Percentiles rank a stretch among this genome's conserved stretches.
These are phyloP conservation scores for Chenopodium album DNA, from an alignment of 148 eudicot genomes.

Conservation along the genomic window DNA sequence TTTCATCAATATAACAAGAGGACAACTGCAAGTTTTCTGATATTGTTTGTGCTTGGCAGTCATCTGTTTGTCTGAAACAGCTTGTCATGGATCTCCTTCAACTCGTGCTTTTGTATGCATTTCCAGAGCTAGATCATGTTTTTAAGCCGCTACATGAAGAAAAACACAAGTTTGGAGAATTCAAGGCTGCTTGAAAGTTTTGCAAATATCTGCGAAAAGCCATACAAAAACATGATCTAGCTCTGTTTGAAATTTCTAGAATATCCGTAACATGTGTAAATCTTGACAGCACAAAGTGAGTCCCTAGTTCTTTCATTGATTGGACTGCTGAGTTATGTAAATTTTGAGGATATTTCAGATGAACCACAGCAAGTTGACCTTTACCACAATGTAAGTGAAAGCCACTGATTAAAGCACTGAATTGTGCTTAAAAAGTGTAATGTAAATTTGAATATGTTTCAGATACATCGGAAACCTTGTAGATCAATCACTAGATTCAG, in stretches of 20 bases:
- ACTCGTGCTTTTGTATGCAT: constrained; percentile 70
- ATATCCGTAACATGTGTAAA: not conserved
- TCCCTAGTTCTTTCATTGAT: constrained; percentile 3
- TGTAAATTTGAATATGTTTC: constrained; percentile 14
- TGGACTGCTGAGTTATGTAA: constrained; percentile 17
- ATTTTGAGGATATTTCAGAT: constrained; percentile 19
- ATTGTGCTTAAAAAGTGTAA: not conserved
- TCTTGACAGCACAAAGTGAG: not conserved
- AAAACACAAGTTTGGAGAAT: constrained; percentile 73
- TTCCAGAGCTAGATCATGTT: constrained; percentile 72
- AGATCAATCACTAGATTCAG: not conserved
- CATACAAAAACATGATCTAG: not conserved
- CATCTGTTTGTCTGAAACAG: constrained; percentile 82
- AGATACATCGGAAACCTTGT: not conserved
- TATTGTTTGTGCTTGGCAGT: constrained; percentile 49
- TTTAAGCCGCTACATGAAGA: constrained; percentile 69
- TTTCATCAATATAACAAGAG: not conserved
- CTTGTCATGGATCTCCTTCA: constrained; percentile 75
- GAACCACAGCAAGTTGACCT: not conserved
- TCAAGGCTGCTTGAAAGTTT: constrained; percentile 30
- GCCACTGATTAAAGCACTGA: not conserved
- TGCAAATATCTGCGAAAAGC: not conserved
- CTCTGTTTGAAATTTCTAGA: not conserved
- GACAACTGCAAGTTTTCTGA: constrained; percentile 12
- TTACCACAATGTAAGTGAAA: not conserved